Conservation (phyloP, 768 basidiomycete genomes). For the Arthromyces matolae region DNA sequence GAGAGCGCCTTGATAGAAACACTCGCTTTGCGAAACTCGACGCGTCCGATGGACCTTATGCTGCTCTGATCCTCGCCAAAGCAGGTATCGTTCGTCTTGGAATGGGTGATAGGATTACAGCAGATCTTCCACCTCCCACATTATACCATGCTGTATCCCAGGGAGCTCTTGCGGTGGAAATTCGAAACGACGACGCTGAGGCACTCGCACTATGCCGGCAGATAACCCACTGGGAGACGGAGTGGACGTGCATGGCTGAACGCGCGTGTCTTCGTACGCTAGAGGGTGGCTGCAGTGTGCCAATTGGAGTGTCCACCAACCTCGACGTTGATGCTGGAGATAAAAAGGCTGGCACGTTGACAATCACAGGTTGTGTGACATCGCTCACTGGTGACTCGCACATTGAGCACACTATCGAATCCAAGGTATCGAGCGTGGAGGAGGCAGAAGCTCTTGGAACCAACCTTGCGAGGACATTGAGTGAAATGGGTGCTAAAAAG, state of each 20-base stretch:
- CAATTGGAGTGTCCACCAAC: constrained; percentile 75
- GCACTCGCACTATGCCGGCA: constrained; percentile 60
- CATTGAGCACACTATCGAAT: constrained; percentile 60
- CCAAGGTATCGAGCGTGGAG: constrained; percentile 44
- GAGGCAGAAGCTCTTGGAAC: constrained; percentile 72
- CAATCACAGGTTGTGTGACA: constrained; percentile 80
- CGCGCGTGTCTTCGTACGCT: constrained; percentile 83
- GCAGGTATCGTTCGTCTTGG: constrained; percentile 86
- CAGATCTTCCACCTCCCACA: constrained; percentile 68
- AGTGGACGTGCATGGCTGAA: constrained; percentile 79
- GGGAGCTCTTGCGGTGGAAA: constrained; percentile 87
- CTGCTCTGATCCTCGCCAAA: constrained; percentile 89
- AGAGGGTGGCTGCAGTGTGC: constrained; percentile 97
- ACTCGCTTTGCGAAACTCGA: constrained; percentile 92
- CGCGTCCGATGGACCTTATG: constrained; percentile 70
- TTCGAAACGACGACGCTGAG: constrained; percentile 61
- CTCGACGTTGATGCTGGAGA: constrained; percentile 32
- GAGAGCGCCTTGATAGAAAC: constrained; percentile 46
- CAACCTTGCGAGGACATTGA: constrained; percentile 59
- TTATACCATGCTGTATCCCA: constrained; percentile 91
- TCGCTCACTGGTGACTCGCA: constrained; percentile 70
- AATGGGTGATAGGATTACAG: constrained; percentile 69
- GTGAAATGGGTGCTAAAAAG: constrained; percentile 66
- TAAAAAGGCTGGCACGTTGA: constrained; percentile 39
- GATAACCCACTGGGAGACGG: constrained; percentile 73